phyloP scores from a whole-genome alignment of 1,284 basidiomycete genomes.

The Cutaneotrichosporon sp. region DNA sequence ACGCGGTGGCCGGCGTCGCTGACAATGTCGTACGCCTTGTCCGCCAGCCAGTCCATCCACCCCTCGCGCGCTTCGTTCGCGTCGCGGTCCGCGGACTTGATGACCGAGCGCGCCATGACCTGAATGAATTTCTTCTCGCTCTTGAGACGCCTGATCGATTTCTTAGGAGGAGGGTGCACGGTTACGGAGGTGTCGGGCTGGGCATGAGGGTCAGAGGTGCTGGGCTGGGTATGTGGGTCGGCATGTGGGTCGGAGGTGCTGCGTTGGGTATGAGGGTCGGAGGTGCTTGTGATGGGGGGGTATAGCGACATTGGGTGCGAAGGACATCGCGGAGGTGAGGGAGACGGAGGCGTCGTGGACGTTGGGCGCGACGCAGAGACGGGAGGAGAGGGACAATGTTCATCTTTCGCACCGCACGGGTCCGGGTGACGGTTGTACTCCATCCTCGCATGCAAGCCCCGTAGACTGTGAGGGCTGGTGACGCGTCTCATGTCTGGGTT shows the following conservation, averaged over 20 bases:
- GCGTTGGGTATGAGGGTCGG: background rate
- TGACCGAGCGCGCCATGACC: background rate
- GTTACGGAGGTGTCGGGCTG: background rate
- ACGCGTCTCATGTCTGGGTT: background rate
- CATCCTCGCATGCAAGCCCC: too few species aligned
- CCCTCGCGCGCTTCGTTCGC: background rate
- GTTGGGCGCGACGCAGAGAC: background rate
- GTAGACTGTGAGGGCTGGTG: too few species aligned
- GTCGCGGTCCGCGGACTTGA: background rate
- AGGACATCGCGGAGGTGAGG: background rate
- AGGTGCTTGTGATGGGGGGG: too few species aligned
- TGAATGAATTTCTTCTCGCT: background rate
- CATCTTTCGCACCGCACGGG: constrained; percentile 1
- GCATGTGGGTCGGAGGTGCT: background rate
- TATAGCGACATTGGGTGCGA: background rate
- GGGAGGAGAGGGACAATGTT: background rate
- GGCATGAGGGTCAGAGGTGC: background rate
- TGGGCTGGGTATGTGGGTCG: too few species aligned
- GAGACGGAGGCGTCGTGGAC: background rate
- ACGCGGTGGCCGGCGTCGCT: background rate
- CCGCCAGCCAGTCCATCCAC: constrained; percentile 10
- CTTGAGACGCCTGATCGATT: background rate
- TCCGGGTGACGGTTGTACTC: background rate
- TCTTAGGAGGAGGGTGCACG: background rate
- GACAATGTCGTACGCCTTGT: background rate